phyloP scores from a whole-genome alignment of 768 basidiomycete genomes.

The Kwoniella newhampshirensis region DNA sequence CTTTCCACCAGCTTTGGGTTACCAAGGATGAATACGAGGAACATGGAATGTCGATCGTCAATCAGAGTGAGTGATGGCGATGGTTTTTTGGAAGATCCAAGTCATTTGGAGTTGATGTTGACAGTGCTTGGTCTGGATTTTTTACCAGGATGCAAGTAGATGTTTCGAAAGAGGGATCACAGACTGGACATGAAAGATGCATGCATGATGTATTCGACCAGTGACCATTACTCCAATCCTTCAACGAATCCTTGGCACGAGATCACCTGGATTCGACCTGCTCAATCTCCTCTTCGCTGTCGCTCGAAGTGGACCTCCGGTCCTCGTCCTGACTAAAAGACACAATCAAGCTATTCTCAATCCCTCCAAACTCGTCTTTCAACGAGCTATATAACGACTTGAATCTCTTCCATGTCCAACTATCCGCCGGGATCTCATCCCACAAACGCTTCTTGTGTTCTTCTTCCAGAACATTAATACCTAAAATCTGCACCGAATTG shows the following conservation, averaged over 20 bases:
- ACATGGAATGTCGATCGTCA: constrained; percentile 48
- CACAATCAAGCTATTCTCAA: background rate
- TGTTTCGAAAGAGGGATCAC: background rate
- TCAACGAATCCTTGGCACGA: no score
- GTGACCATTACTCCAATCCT: no score
- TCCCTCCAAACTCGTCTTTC: constrained; percentile 5
- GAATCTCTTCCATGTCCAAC: constrained; percentile 10
- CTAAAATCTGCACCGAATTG: constrained; percentile 12
- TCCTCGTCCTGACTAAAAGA: background rate
- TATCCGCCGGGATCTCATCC: constrained; percentile 8
- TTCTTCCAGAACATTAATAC: constrained; percentile 1
- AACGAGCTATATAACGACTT: background rate
- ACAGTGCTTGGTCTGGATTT: background rate
- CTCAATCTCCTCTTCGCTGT: constrained; percentile 1
- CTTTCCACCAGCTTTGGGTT: constrained; percentile 72
- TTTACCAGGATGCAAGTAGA: constrained; percentile 10
- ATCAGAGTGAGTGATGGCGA: constrained; percentile 48
- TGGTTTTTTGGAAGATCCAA: no score
- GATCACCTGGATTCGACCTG: background rate
- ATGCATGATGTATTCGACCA: background rate
- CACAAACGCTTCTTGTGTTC: constrained; percentile 20
- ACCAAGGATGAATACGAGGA: constrained; percentile 52
- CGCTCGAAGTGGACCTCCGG: background rate
- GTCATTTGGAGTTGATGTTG: background rate
- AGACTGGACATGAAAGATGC: background rate